Conservation (phyloP, 495 filamentous ascomycete genomes). For the Annulohypoxylon stygium region DNA sequence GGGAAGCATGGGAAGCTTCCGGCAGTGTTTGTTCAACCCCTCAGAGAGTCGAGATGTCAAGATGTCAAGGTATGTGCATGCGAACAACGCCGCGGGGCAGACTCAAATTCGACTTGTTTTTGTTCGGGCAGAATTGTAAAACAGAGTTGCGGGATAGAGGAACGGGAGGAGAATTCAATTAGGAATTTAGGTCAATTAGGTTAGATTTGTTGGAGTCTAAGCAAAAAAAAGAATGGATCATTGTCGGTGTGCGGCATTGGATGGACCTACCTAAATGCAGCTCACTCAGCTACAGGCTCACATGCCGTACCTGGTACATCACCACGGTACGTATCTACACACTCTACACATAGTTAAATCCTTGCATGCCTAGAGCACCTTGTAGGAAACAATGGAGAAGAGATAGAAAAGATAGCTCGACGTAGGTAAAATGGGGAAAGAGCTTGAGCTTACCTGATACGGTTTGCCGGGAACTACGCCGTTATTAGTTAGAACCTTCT, state of each 20-base stretch:
- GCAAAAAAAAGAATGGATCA: constrained; percentile 37
- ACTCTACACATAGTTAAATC: not conserved
- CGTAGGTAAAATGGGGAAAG: constrained; percentile 3
- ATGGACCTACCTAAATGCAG: constrained; percentile 9
- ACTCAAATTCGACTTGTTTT: not conserved
- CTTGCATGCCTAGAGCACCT: not conserved
- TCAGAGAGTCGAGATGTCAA: not conserved
- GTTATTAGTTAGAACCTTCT: constrained; percentile 28
- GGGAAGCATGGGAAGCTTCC: not conserved
- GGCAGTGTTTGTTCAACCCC: constrained; percentile 15
- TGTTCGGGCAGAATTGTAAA: constrained; percentile 9
- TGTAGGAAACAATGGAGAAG: constrained; percentile 20
- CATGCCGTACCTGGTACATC: constrained; percentile 16
- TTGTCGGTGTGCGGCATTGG: constrained; percentile 40
- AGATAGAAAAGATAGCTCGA: too few species aligned
- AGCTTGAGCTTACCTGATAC: constrained; percentile 6
- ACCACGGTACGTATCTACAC: constrained; percentile 11
- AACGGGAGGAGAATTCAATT: constrained; percentile 25
- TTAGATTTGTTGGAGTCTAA: constrained; percentile 31
- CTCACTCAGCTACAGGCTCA: constrained; percentile 16
- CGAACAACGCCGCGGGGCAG: constrained; percentile 26
- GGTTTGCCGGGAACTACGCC: constrained; percentile 22
- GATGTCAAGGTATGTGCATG: constrained; percentile 6
- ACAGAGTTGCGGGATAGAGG: constrained; percentile 14
- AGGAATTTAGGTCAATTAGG: constrained; percentile 27